phyloP scores from a whole-genome alignment of 768 basidiomycete species.

The Agaricus blazei region DNA sequence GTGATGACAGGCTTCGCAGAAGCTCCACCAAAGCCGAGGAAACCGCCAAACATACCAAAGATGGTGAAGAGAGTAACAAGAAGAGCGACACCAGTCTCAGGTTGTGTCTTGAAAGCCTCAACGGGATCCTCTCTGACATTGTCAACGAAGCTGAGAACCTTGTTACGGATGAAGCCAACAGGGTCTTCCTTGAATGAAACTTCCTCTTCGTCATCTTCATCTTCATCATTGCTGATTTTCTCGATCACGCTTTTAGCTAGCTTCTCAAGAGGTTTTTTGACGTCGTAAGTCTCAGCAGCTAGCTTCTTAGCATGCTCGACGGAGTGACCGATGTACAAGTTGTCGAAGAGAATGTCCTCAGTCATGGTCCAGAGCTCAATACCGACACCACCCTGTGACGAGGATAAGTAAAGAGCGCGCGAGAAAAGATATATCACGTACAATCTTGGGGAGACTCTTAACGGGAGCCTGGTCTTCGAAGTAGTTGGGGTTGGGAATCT shows the following conservation, averaged over 20 bases:
- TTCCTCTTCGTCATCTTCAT: conserved; percentile 51
- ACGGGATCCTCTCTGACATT: conserved; percentile 72
- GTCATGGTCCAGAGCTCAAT: conserved; percentile 99
- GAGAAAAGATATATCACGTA: conserved; percentile 26
- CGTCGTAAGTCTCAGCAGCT: conserved; percentile 82
- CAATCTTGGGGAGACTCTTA: conserved; percentile 82
- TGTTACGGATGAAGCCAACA: conserved; percentile 71
- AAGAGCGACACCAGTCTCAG: conserved; percentile 81
- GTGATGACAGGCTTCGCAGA: conserved; percentile 67
- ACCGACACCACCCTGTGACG: conserved; percentile 76
- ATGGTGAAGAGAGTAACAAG: conserved; percentile 70
- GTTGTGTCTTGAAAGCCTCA: conserved; percentile 80
- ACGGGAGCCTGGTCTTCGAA: conserved; percentile 86
- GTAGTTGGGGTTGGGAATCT: conserved; percentile 87
- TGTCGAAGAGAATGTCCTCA: conserved; percentile 88
- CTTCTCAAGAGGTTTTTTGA: conserved; percentile 81
- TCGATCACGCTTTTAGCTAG: conserved; percentile 42
- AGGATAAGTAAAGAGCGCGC: not conserved
- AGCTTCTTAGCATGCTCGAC: conserved; percentile 77
- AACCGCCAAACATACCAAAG: conserved; percentile 77
- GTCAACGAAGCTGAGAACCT: conserved; percentile 77
- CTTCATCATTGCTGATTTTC: conserved; percentile 70
- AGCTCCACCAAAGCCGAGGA: conserved; percentile 76
- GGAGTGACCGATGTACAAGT: conserved; percentile 93
- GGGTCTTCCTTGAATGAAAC: conserved; percentile 67